A percentile compares a stretch with the other conserved stretches of the same genome.
phyloP scores from a whole-genome alignment of 768 basidiomycete genomes.

The Tylopilus felleus region DNA sequence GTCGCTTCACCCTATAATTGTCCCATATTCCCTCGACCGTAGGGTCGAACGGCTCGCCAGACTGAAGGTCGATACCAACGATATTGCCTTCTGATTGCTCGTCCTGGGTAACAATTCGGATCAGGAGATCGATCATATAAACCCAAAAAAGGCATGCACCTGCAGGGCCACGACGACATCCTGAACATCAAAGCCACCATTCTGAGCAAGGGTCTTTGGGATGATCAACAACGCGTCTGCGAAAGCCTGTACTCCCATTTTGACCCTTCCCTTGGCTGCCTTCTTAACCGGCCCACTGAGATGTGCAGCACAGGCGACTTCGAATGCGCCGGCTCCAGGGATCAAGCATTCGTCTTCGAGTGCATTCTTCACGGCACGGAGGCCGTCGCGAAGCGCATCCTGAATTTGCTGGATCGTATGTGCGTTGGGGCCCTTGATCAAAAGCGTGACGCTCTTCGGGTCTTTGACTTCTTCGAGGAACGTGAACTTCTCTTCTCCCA shows the following conservation, averaged over 20 bases:
- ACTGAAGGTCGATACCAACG: conserved; percentile 88
- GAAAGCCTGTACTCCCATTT: conserved; percentile 97
- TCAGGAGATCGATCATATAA: conserved; percentile 11
- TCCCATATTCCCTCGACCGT: conserved; percentile 97
- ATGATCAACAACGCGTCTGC: conserved; percentile 93
- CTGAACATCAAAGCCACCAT: conserved; percentile 97
- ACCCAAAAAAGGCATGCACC: conserved; percentile 39
- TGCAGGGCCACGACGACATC: conserved; percentile 91
- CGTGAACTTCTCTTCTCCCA: conserved; percentile 98
- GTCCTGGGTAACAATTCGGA: conserved; percentile 49
- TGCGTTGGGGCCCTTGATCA: conserved; percentile 96
- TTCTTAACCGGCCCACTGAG: conserved; percentile 77
- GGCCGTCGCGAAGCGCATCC: conserved; percentile 96
- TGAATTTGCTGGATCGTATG: conserved; percentile 96
- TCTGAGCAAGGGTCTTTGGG: conserved; percentile 93
- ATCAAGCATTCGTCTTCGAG: conserved; percentile 86
- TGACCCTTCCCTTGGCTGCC: conserved; percentile 86
- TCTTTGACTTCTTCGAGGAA: conserved; percentile 96
- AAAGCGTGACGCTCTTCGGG: conserved; percentile 91
- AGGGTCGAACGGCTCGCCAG: conserved; percentile 96
- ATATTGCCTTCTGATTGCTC: conserved; percentile 92
- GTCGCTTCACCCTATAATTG: conserved; percentile 97
- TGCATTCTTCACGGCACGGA: conserved; percentile 95
- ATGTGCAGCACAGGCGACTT: conserved; percentile 87
- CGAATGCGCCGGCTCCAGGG: conserved; percentile 98